Base-by-base conservation (phyloP, 371 early-diverging fungal genomes). In the Lichtheimia hyalospora region DNA sequence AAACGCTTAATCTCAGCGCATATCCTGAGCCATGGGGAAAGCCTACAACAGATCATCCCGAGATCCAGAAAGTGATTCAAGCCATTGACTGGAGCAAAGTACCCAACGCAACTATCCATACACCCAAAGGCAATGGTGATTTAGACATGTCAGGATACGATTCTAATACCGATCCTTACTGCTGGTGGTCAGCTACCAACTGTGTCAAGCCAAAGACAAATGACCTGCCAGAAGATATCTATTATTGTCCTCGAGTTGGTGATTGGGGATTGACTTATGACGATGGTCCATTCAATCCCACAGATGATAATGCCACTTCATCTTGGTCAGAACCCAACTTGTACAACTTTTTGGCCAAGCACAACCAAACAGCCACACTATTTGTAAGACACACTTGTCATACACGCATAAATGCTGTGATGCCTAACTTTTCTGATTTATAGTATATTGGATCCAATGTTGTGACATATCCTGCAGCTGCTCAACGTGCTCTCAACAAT, bases 261-360 rank as follows among this genome's bases (percentile, higher is more conserved):
- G 80, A 80, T 60, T 80, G 81, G 81, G 81, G 81, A 59, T 60
- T 77, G 48, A 75, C 70, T 39, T 80, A 73, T 34, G 81, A 80
- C 52, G 81, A 80, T 54, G 81, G 81, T 20, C 81, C 81, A 10
- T 73, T 58, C 43, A 80, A 80, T 48, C 68, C 68, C 24, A 54
- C 53, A 13, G 64, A 49, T 25, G 24, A 44, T 24, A 66, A 71
- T 27, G 50, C 64, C 16, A 58, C 59, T 23, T 62, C 70, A 53
- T 53, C 73, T 27, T 75, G 57, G 46, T 69, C 77, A 21, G 77
- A 77, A 42, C 81, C 81, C 42, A 55, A 71, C 14, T 66, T 80
- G 27, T 80, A 80, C 63, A 74, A 80, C 55, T 80, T 73, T 48
- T 71, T 80, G 62, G 57, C 70, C 15, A 28, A 64, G 21, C 54